These are phyloP conservation scores for Aeschynomene evenia DNA, from an alignment of 306 rosid species.

Conservation along the genomic window DNA sequence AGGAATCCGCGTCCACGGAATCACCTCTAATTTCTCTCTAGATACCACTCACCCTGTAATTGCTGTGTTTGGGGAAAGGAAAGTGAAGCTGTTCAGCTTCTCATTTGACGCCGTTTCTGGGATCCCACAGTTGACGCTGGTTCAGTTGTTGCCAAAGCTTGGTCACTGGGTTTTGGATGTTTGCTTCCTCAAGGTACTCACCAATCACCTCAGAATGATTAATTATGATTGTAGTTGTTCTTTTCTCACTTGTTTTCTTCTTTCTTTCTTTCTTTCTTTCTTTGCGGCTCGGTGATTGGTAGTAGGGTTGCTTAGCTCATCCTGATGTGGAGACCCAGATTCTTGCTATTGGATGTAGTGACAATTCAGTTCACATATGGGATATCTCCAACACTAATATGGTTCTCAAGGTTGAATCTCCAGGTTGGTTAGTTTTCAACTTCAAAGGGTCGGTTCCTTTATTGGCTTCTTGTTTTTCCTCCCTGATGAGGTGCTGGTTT, in stretches of 20 bases:
- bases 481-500: slow-evolving; percentile 1
- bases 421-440: slow-evolving; percentile 59
- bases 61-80: slow-evolving; percentile 76
- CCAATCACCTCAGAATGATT: slow-evolving; percentile 6
- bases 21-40: slow-evolving; percentile 29
- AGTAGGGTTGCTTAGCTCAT: slow-evolving; percentile 42
- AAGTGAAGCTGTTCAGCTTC: slow-evolving; percentile 62
- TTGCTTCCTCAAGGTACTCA: slow-evolving; percentile 67
- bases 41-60: slow-evolving; percentile 24
- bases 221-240: background rate
- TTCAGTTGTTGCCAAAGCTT: slow-evolving; percentile 66
- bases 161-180: slow-evolving; percentile 83
- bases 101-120: slow-evolving; percentile 31
- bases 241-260: slow-evolving; percentile 9
- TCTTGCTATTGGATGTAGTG: slow-evolving; percentile 78
- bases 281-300: slow-evolving; percentile 28
- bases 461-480: background rate
- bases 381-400: slow-evolving; percentile 50
- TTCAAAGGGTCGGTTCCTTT: slow-evolving; percentile 3
- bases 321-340: slow-evolving; percentile 39
- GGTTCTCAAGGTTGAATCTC: slow-evolving; percentile 69
- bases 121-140: slow-evolving; percentile 32
- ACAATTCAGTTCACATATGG: slow-evolving; percentile 87
- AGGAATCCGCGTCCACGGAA: slow-evolving; percentile 95
- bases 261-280: background rate